phyloP scores from a whole-genome alignment of 768 basidiomycete species.

The Lactifluus piperatus region DNA sequence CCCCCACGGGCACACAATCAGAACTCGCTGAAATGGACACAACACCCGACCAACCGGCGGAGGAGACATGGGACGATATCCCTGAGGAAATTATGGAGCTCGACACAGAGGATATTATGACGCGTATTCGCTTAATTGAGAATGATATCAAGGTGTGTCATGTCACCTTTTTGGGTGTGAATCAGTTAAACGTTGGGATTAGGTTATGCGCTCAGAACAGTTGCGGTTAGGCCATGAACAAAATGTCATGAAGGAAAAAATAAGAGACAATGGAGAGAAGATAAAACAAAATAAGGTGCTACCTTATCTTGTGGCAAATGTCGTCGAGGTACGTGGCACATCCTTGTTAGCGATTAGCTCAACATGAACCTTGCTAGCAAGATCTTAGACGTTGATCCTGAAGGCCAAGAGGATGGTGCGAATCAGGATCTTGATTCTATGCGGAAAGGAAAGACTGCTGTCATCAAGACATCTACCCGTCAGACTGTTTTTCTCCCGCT shows the following conservation, averaged over 20 bases:
- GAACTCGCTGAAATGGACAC: constrained; percentile 54
- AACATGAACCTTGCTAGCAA: constrained; percentile 25
- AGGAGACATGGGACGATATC: constrained; percentile 87
- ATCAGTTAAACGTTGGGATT: background rate
- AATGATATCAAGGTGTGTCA: constrained; percentile 84
- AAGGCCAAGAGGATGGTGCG: constrained; percentile 91
- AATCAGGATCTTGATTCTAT: constrained; percentile 92
- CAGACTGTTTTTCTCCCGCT: constrained; percentile 98
- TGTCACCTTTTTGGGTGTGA: background rate
- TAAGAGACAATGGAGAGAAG: constrained; percentile 95
- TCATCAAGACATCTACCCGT: constrained; percentile 97
- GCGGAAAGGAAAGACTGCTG: constrained; percentile 96
- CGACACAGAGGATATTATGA: constrained; percentile 78
- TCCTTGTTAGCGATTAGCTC: background rate
- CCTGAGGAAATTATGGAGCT: constrained; percentile 78
- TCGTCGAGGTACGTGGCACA: constrained; percentile 76
- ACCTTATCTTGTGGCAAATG: constrained; percentile 95
- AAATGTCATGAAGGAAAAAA: constrained; percentile 96
- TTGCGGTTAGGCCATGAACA: constrained; percentile 89
- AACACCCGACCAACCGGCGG: constrained; percentile 57
- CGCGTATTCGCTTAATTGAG: constrained; percentile 87
- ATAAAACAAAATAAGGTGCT: constrained; percentile 99
- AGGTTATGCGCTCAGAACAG: constrained; percentile 98
- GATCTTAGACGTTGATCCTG: constrained; percentile 93
- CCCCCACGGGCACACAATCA: constrained; percentile 26